Evolutionary conservation across 352 stramenopile species (phyloP).

Genomic region (Aphanomyces stellatus): DNA sequence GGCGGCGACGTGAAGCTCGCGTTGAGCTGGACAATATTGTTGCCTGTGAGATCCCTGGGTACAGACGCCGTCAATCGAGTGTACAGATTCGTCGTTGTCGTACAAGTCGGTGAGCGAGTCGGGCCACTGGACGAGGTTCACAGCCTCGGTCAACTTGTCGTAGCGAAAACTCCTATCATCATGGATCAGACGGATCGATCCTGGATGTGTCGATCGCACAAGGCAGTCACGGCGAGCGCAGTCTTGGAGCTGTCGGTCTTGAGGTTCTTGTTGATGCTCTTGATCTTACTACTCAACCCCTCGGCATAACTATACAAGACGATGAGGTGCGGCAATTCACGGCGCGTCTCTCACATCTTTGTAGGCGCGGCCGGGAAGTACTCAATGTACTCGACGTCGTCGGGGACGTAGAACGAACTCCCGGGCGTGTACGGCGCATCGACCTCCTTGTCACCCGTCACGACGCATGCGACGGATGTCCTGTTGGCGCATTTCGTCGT

Average conservation of each 20-base stretch:
- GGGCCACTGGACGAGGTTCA: constrained; percentile 13
- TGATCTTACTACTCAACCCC: neutral
- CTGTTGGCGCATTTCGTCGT: constrained; percentile 16
- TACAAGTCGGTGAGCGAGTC: neutral
- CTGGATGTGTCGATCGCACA: neutral
- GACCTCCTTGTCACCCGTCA: neutral
- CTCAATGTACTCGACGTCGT: neutral
- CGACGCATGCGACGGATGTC: constrained; percentile 9
- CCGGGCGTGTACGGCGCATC: neutral
- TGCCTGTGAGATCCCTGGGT: constrained; percentile 14
- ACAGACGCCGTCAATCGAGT: neutral
- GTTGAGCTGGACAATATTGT: constrained; percentile 9
- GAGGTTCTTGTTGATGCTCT: neutral
- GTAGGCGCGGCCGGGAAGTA: neutral
- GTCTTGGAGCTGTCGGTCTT: neutral
- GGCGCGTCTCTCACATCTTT: neutral
- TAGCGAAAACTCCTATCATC: constrained; percentile 5
- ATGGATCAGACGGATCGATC: neutral
- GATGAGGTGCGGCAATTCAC: neutral
- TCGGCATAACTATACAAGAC: constrained; percentile 3
- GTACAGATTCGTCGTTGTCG: too few species aligned
- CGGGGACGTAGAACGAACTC: neutral
- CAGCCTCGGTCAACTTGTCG: neutral
- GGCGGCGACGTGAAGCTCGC: neutral
- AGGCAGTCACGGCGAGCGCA: neutral